Percentiles rank a stretch among this genome's conserved stretches.
These are phyloP conservation scores for Phytophthora sojae DNA, from an alignment of 352 stramenopile genomes.

Conservation along the genomic window DNA sequence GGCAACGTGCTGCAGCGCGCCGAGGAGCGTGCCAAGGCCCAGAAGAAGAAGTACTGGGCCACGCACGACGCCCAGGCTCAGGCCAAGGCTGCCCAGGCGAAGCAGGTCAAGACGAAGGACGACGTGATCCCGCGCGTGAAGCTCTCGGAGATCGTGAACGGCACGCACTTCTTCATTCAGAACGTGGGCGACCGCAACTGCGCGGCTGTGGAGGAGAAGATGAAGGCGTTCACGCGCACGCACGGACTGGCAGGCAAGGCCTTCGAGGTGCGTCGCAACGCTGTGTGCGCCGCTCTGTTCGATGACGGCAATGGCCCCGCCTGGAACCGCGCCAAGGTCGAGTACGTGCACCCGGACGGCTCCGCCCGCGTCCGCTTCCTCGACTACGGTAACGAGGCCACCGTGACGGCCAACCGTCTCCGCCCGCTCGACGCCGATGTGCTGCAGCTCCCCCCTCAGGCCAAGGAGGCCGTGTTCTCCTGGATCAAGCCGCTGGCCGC, in stretches of 20 bases:
- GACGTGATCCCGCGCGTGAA: conserved; percentile 82
- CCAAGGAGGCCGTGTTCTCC: conserved; percentile 85
- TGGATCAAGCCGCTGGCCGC: conserved; percentile 87
- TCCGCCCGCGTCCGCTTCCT: conserved; percentile 92
- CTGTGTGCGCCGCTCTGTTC: conserved; percentile 95
- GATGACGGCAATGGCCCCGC: conserved; percentile 93
- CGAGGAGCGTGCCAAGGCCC: conserved; percentile 90
- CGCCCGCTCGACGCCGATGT: conserved; percentile 92
- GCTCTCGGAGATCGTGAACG: conserved; percentile 95
- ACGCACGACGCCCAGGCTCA: conserved; percentile 77
- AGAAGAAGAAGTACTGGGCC: conserved; percentile 96
- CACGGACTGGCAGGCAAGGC: conserved; percentile 90
- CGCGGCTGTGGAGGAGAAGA: conserved; percentile 92
- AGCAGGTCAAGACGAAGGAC: conserved; percentile 62
- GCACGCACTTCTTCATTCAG: conserved; percentile 95
- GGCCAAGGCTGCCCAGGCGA: conserved; percentile 55
- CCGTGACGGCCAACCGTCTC: conserved; percentile 85
- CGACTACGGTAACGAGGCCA: conserved; percentile 96
- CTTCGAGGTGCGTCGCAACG: conserved; percentile 92
- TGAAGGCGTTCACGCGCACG: conserved; percentile 92
- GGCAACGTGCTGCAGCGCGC: conserved; percentile 74
- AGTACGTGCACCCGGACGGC: conserved; percentile 71
- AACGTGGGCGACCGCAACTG: conserved; percentile 89
- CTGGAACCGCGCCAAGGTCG: conserved; percentile 96
- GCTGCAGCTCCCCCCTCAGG: conserved; percentile 90